phyloP scores from a whole-genome alignment of 2,329 filamentous ascomycete species.

The Cadophora sp. region DNA sequence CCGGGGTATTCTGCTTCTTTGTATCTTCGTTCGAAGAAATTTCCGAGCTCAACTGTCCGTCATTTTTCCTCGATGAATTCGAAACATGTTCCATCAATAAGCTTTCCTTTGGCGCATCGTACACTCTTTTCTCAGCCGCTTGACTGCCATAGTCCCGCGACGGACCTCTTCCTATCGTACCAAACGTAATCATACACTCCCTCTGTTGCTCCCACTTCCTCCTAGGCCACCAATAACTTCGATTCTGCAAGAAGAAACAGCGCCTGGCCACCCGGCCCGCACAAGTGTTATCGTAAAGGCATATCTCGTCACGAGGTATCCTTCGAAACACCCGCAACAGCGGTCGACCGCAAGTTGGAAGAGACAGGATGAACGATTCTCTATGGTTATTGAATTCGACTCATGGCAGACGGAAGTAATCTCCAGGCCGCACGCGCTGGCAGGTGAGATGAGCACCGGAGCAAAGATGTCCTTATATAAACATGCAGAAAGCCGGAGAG shows the following conservation, averaged over 20 bases:
- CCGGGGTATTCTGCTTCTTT: neutral
- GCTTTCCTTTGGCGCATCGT: neutral
- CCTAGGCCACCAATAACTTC: slow-evolving; percentile 40
- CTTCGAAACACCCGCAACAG: slow-evolving; percentile 51
- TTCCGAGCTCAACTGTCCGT: neutral
- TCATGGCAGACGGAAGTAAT: slow-evolving; percentile 46
- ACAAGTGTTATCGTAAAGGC: slow-evolving; percentile 48
- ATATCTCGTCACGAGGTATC: slow-evolving; percentile 50
- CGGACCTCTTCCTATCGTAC: neutral
- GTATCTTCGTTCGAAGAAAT: neutral
- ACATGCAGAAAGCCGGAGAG: slow-evolving; percentile 26
- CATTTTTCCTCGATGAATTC: neutral
- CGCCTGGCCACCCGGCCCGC: slow-evolving; percentile 51
- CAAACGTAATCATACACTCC: slow-evolving; percentile 1
- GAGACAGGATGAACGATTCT: slow-evolving; percentile 53
- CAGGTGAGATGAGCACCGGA: slow-evolving; percentile 12
- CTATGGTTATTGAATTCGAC: slow-evolving; percentile 37
- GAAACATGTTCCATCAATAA: neutral
- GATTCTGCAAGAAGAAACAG: slow-evolving; percentile 29
- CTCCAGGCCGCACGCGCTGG: slow-evolving; percentile 35
- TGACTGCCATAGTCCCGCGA: slow-evolving; percentile 20
- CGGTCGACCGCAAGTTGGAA: slow-evolving; percentile 48
- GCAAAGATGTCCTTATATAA: slow-evolving; percentile 18
- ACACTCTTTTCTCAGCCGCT: slow-evolving; percentile 7
- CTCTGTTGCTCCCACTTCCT: slow-evolving; percentile 29